phyloP scores from a whole-genome alignment of 2,329 filamentous ascomycete genomes.

The Lasiodiplodia citricola region DNA sequence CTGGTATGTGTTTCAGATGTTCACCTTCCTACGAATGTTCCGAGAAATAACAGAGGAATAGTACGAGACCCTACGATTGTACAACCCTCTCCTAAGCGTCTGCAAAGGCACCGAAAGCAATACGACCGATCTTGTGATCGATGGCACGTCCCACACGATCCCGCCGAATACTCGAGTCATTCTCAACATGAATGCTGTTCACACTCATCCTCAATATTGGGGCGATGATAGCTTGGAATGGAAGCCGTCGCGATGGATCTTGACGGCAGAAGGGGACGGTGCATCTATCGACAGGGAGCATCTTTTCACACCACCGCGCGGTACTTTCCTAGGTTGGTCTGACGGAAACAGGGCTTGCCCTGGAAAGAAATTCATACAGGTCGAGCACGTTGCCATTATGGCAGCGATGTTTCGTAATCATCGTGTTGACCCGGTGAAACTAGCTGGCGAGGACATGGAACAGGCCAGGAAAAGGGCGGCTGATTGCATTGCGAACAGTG shows the following conservation, averaged over 20 bases:
- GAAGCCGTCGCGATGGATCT: constrained; percentile 44
- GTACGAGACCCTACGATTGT: constrained; percentile 52
- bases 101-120: constrained; percentile 36
- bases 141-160: constrained; percentile 17
- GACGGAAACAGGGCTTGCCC: constrained; percentile 32
- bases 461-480: constrained; percentile 27
- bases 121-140: constrained; percentile 2
- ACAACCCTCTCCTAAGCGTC: constrained; percentile 40
- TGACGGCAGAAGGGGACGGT: background rate
- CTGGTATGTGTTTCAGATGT: constrained; percentile 27
- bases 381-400: constrained; percentile 32
- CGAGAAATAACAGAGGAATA: constrained; percentile 32
- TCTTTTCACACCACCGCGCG: constrained; percentile 18
- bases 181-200: constrained; percentile 35
- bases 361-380: constrained; percentile 35
- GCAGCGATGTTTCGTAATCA: constrained; percentile 31
- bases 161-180: constrained; percentile 29
- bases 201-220: constrained; percentile 38
- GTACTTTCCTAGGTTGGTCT: constrained; percentile 32
- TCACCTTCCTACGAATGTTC: no score
- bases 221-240: constrained; percentile 36
- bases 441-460: constrained; percentile 28
- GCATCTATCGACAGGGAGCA: constrained; percentile 21
- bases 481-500: constrained; percentile 27
- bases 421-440: constrained; percentile 26